phyloP scores from a whole-genome alignment of 108 stramenopile species.

The Skeletonema costatum region DNA sequence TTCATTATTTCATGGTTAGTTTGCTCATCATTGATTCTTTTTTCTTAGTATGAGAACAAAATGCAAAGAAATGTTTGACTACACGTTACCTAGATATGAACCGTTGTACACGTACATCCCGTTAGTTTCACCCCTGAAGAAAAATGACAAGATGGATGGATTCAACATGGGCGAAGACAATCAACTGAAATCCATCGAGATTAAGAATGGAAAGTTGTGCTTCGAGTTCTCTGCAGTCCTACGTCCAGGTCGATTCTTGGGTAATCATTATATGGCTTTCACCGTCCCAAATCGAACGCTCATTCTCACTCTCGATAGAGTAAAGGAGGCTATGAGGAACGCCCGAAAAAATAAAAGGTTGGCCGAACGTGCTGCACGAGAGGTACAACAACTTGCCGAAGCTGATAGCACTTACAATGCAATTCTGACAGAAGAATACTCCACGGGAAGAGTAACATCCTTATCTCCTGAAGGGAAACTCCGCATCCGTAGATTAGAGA shows the following conservation, averaged over 20 bases:
- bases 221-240: constrained; percentile 81
- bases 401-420: constrained; percentile 10
- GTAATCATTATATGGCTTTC: constrained; percentile 88
- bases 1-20: constrained; percentile 1
- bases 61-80: constrained; percentile 34
- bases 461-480: constrained; percentile 40
- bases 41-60: constrained; percentile 25
- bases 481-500: constrained; percentile 38
- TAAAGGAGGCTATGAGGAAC: constrained; percentile 73
- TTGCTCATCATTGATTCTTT: constrained; percentile 11
- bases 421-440: constrained; percentile 6
- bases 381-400: constrained; percentile 31
- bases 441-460: constrained; percentile 14
- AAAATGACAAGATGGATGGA: constrained; percentile 76
- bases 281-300: constrained; percentile 84
- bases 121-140: constrained; percentile 79
- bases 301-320: constrained; percentile 82
- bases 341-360: constrained; percentile 78
- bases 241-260: constrained; percentile 85
- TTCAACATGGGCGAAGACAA: constrained; percentile 89
- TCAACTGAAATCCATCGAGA: constrained; percentile 65
- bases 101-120: constrained; percentile 86
- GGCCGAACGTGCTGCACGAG: constrained; percentile 53
- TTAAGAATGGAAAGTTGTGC: constrained; percentile 78
- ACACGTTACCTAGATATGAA: constrained; percentile 41